A percentile compares a stretch with the other conserved stretches of the same genome.
Conservation (phyloP, 331 rosid species). For the Malus hybrid region DNA sequence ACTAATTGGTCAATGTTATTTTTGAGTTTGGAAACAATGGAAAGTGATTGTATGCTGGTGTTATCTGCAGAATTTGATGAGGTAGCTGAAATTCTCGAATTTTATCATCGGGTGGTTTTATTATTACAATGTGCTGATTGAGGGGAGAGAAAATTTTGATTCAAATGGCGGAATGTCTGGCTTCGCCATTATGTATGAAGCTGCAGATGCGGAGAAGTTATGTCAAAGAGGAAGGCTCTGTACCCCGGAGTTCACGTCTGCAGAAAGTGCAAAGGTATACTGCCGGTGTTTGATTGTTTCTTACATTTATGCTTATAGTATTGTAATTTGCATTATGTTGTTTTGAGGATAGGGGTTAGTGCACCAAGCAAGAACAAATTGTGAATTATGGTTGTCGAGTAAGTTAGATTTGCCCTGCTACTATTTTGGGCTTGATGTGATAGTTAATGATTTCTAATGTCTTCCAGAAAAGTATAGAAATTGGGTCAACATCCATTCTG, state of each 20-base stretch:
- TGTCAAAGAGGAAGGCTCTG: conserved; percentile 12
- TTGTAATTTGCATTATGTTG: background rate
- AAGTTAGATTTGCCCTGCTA: background rate
- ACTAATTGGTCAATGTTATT: background rate
- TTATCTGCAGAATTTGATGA: conserved; percentile 9
- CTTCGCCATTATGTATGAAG: conserved; percentile 46
- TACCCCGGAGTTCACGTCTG: conserved; percentile 16
- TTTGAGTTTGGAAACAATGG: background rate
- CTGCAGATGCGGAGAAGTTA: conserved; percentile 31
- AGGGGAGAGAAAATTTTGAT: background rate
- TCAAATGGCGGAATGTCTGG: conserved; percentile 64
- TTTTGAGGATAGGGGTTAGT: background rate
- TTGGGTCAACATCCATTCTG: background rate
- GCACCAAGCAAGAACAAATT: background rate
- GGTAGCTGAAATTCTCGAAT: conserved; percentile 13
- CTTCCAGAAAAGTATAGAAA: background rate
- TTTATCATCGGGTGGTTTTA: conserved; percentile 10
- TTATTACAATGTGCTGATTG: conserved; percentile 40
- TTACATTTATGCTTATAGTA: background rate
- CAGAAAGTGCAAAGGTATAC: conserved; percentile 34
- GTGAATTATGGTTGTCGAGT: background rate
- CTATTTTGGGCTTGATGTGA: background rate
- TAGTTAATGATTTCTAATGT: background rate
- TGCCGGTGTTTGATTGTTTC: background rate
- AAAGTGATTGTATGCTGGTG: background rate